Evolutionary conservation across 768 basidiomycete genomes (phyloP), one percentile per base, ranked within the genome.

Genomic region (Chiua virens): DNA sequence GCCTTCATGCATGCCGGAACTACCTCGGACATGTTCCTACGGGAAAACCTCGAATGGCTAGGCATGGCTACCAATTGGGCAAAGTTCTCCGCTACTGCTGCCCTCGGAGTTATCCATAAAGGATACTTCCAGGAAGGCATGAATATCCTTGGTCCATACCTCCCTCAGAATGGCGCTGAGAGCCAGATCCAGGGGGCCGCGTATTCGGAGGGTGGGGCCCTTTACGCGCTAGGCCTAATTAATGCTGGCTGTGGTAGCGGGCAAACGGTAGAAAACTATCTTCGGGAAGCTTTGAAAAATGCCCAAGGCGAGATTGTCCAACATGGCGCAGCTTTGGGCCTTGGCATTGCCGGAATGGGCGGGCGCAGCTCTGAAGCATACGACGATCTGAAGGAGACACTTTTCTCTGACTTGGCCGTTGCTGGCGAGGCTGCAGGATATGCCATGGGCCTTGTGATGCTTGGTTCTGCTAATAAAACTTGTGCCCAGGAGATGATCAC

Each of bases 1-100:
- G 94, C 97, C 2, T 98, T 95, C 69, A 95, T 96, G 85, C 87
- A 97, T 65, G 86, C 96, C n/a, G 97, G 97, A 42, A 99, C 97
- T 4, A 93, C 94, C 0, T 95, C 94, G 2, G 97, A 99, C 63
- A 66, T 80, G 22, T 99, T 98, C 74, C 76, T 99, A 18, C 85
- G 94, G 13, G 92, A 98, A 46, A 98, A 98, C 67, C 80, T 99
- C 30, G 96, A 98, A 65, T 99, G 95, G 94, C 82, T 99, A 5
- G 90, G 84, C 10, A 80, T 92, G 47, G 97, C 97, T 3, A 87
- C 87, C 23, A 98, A 99, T 67, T 99, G 97, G 97, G 91, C 93
- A 25, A 99, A 98, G 65, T 99, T 98, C 73, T 92, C 93, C 4
- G 92, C 97, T 7, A 98, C 97, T 13, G 94, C 97, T 18, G 94